A percentile compares a stretch with the other conserved stretches of the same genome.
These are phyloP conservation scores for Syzygium grande DNA, from an alignment of 345 rosid genomes.

Conservation along the genomic window DNA sequence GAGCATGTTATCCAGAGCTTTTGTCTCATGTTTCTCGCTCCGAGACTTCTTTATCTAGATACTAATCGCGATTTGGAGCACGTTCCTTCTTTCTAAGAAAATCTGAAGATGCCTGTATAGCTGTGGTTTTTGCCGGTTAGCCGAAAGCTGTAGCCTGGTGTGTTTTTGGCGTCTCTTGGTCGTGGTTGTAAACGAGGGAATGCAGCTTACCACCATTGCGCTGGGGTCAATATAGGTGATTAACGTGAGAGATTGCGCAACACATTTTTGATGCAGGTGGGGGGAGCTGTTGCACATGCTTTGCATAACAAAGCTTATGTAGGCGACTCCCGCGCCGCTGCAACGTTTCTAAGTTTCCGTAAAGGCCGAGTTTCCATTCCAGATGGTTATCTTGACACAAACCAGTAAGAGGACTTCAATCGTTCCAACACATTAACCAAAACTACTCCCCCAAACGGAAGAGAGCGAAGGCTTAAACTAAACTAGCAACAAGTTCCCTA, in stretches of 20 bases:
- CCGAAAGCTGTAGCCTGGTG: too few species aligned
- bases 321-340: too few species aligned
- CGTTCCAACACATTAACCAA: too few species aligned
- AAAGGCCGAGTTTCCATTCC: too few species aligned
- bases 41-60: neutral
- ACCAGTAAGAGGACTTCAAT: too few species aligned
- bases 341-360: too few species aligned
- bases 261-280: neutral
- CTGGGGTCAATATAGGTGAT: neutral
- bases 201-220: neutral
- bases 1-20: neutral
- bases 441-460: neutral
- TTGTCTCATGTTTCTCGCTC: neutral
- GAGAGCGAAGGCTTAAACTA: neutral
- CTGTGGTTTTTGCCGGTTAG: neutral
- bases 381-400: too few species aligned
- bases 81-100: neutral
- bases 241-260: neutral
- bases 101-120: neutral
- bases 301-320: too few species aligned
- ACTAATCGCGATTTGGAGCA: neutral
- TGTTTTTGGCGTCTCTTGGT: neutral
- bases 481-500: neutral
- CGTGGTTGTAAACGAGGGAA: neutral
- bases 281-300: neutral